Evolutionary conservation across 768 basidiomycete genomes (phyloP).

Genomic region (Leucosporidium creatinivorum): DNA sequence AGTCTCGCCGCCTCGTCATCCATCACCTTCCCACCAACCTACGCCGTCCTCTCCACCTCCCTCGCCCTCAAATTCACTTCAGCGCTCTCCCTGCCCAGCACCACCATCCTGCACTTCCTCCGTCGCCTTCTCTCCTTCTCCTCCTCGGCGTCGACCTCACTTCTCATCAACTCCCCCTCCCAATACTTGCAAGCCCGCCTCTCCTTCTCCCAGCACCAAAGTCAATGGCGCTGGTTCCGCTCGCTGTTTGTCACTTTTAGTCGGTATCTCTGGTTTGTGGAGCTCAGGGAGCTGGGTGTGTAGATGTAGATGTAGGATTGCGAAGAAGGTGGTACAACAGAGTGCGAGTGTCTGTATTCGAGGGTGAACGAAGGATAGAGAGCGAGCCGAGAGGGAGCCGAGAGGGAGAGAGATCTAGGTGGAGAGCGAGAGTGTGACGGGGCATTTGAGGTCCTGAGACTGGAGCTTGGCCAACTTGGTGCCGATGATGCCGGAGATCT

Average conservation of each 20-base stretch:
- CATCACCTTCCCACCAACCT: conserved; percentile 12
- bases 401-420: not conserved
- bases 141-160: not conserved
- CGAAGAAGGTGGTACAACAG: not conserved
- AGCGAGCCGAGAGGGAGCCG: not conserved
- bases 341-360: not conserved
- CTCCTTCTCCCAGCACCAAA: conserved; percentile 42
- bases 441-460: not conserved
- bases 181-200: conserved; percentile 35
- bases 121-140: not conserved
- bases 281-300: conserved; percentile 20
- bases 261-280: conserved; percentile 44
- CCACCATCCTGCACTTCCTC: conserved; percentile 1
- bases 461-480: not conserved
- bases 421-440: not conserved
- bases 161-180: conserved; percentile 29
- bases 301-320: not conserved
- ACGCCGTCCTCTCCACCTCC: conserved; percentile 19
- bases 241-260: conserved; percentile 41
- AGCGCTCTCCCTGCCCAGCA: conserved; percentile 15
- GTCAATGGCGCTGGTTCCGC: conserved; percentile 44
- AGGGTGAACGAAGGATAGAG: not conserved
- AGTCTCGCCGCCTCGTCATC: not conserved
- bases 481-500: not conserved
- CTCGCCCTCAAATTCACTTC: conserved; percentile 34